Conservation (phyloP, 495 filamentous ascomycete species). For the Neurospora terricola region DNA sequence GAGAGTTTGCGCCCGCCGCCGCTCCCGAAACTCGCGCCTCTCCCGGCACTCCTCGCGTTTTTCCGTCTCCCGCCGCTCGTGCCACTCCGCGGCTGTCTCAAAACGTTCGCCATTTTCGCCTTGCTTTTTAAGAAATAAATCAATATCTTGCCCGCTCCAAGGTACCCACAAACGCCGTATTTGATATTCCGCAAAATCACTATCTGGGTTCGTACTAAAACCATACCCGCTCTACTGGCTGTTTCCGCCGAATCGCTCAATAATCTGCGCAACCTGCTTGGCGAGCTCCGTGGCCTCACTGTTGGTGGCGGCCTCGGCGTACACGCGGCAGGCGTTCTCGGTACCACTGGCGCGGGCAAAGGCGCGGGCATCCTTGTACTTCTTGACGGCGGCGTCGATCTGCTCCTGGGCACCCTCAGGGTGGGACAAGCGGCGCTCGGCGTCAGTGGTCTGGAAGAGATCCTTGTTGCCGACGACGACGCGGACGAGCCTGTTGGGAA, state of each 20-base stretch:
- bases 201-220: not conserved
- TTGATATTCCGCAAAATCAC: not conserved
- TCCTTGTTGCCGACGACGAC: conserved; percentile 83
- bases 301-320: conserved; percentile 86
- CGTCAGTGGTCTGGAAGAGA: conserved; percentile 80
- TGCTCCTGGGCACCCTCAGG: conserved; percentile 69
- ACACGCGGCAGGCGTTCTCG: conserved; percentile 92
- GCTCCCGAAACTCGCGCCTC: not conserved
- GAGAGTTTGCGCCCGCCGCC: not conserved
- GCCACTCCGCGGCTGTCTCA: not conserved
- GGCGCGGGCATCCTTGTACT: conserved; percentile 79
- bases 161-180: not conserved
- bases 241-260: conserved; percentile 32
- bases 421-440: conserved; percentile 75
- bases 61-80: not conserved
- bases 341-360: conserved; percentile 92
- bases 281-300: conserved; percentile 81
- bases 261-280: conserved; percentile 66
- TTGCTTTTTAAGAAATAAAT: not conserved
- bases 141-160: not conserved
- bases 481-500: conserved; percentile 87
- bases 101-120: not conserved
- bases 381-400: conserved; percentile 79
- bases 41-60: not conserved
- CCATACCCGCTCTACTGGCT: conserved; percentile 1